Evolutionary conservation across 768 basidiomycete species (phyloP).

Genomic region (Termitomyces sp.): DNA sequence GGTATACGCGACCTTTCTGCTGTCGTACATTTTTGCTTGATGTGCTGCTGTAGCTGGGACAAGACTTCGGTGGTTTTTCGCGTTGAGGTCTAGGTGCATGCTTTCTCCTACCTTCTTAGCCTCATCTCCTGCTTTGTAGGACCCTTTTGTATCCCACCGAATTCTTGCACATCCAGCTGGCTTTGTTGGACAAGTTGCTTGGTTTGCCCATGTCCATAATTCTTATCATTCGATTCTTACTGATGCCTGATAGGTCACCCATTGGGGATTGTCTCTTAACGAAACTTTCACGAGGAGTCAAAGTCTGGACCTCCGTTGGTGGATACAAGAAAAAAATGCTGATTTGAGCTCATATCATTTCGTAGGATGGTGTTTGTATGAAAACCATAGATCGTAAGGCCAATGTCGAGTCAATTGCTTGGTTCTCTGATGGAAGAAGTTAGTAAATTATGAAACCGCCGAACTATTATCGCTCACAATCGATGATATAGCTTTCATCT

Average conservation of each 20-base stretch:
- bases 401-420: slow-evolving; percentile 58
- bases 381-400: slow-evolving; percentile 56
- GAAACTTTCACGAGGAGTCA: slow-evolving; percentile 58
- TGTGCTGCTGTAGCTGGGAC: slow-evolving; percentile 51
- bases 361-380: slow-evolving; percentile 62
- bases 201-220: slow-evolving; percentile 24
- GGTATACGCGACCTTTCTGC: slow-evolving; percentile 28
- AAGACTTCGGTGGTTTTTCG: slow-evolving; percentile 63
- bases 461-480: background rate
- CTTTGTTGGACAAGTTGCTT: slow-evolving; percentile 76
- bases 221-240: background rate
- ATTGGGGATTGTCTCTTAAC: slow-evolving; percentile 58
- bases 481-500: slow-evolving; percentile 51
- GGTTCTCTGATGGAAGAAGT: slow-evolving; percentile 66
- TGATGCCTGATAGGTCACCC: slow-evolving; percentile 46
- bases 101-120: background rate
- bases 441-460: slow-evolving; percentile 1
- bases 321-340: background rate
- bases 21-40: background rate
- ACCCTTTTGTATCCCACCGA: slow-evolving; percentile 54
- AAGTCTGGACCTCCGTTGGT: slow-evolving; percentile 56
- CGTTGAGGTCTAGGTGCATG: slow-evolving; percentile 39
- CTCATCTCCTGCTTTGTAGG: slow-evolving; percentile 26
- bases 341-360: background rate
- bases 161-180: slow-evolving; percentile 63